Evolutionary conservation across 2,329 filamentous ascomycete species (phyloP), one percentile per base, ranked within the genome.

Genomic region (Diaporthe velutina): DNA sequence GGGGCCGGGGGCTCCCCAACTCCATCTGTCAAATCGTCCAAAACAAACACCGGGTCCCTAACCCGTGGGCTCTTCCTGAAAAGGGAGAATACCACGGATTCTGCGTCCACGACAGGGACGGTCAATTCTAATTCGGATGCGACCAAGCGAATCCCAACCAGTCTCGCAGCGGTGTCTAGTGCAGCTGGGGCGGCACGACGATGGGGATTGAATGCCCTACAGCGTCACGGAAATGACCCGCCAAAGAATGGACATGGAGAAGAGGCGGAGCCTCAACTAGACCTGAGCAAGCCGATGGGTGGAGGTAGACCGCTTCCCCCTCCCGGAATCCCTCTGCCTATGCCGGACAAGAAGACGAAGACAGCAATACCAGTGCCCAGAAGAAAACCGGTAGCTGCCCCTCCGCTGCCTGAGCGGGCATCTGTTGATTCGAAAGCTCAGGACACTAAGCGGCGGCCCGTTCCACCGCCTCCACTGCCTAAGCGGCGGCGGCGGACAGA

Each of bases 221-320:
- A 90, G 76, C 83, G 87, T 73, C 85, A 87, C 73, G 78, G 77
- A 74, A 87, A 86, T 58, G 86, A 88, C 58, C 81, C 80, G 52
- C 50, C 57, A 38, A 83, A 82, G 61, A 82, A 76, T 52, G 75
- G 76, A 9, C 70, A 71, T 13, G n/a, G 67, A 9, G 50, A 55
- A 10, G 78, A 79, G 15, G 50, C 57, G 13, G 76, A 78, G 28
- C 74, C 80, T 35, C 76, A 78, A 22, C 60, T 90, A 76, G 82
- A 91, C 83, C 77, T 89, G 75, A 84, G 82, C 77, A 90, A 94
- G 78, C 95, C 95, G 2, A 95, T 97, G 86, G 95, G 95, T 1
- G 90, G 95, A 52, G 95, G 95, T 0, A 93, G 93, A 78, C 95
- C 95, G 1, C 86, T 98, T 25, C 95, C 95, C 61, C 95, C 95